Conservation (phyloP, 2,329 filamentous ascomycete species). For the Arthrobotrys musiformis region DNA sequence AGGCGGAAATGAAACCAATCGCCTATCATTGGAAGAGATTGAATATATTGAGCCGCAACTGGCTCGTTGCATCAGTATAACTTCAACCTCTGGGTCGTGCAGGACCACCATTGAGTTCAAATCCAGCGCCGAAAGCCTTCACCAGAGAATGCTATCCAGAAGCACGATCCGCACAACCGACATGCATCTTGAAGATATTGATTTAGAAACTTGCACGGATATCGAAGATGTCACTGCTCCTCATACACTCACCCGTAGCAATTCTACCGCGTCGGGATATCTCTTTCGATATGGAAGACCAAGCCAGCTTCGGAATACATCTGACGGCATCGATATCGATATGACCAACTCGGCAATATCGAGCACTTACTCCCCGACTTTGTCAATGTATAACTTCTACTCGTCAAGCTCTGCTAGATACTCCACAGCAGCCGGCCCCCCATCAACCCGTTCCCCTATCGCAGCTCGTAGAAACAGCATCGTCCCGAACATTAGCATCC, state of each 20-base stretch:
- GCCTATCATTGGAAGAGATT: constrained; percentile 37
- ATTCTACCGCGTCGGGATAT: constrained; percentile 21
- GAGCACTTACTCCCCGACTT: constrained; percentile 38
- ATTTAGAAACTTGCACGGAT: constrained; percentile 32
- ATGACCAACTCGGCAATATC: background rate
- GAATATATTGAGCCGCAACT: constrained; percentile 38
- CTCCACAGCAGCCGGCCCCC: constrained; percentile 37
- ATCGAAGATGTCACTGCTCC: constrained; percentile 44
- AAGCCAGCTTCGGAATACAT: constrained; percentile 8
- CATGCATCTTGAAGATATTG: constrained; percentile 34
- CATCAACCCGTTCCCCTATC: constrained; percentile 32
- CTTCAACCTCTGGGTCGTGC: constrained; percentile 47
- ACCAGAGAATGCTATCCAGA: constrained; percentile 36
- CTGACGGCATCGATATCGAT: constrained; percentile 9
- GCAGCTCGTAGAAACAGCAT: constrained; percentile 43
- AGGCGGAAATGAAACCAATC: constrained; percentile 24
- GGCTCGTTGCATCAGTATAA: constrained; percentile 47
- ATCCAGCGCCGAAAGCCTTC: constrained; percentile 26
- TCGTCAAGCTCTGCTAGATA: constrained; percentile 24
- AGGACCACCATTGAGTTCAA: constrained; percentile 50
- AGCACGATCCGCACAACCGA: constrained; percentile 46
- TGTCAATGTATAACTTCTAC: constrained; percentile 54
- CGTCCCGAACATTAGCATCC: constrained; percentile 43
- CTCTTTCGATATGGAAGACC: background rate
- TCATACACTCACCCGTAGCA: constrained; percentile 12